phyloP scores from a whole-genome alignment of 345 rosid species.

The Eucalyptus sp. region DNA sequence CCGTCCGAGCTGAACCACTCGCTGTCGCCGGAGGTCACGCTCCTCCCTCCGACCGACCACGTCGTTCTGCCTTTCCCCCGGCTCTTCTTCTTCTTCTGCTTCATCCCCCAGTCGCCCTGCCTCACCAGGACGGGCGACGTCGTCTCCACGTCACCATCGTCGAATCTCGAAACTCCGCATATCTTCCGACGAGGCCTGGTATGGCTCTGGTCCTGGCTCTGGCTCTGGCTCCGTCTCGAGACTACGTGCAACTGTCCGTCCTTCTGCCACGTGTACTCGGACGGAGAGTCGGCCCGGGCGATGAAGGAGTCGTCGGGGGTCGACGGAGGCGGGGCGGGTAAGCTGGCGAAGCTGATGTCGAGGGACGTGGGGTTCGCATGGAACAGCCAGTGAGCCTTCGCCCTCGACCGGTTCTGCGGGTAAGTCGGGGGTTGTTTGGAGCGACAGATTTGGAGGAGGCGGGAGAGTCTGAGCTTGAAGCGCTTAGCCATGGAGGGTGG shows the following conservation, averaged over 20 bases:
- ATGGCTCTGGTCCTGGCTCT: neutral
- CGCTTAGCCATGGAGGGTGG: constrained; percentile 13
- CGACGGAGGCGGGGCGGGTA: constrained; percentile 21
- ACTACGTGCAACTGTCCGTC: neutral
- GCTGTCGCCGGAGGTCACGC: neutral
- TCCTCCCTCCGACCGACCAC: neutral
- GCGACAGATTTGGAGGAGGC: constrained; percentile 34
- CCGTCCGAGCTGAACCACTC: neutral
- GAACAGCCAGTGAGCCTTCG: constrained; percentile 1
- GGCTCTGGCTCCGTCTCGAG: neutral
- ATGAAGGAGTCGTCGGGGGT: constrained; percentile 15
- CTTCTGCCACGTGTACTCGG: neutral
- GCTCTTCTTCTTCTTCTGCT: neutral
- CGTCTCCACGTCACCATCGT: neutral
- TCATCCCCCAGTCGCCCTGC: neutral
- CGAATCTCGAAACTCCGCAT: neutral
- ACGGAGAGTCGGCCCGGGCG: neutral
- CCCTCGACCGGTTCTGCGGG: neutral
- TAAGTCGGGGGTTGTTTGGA: neutral
- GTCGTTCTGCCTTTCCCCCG: neutral
- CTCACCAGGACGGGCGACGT: neutral
- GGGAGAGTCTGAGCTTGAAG: constrained; percentile 25
- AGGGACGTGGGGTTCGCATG: constrained; percentile 4
- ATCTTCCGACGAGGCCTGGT: neutral
- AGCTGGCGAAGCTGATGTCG: constrained; percentile 6